Base-by-base conservation (phyloP, 2,329 filamentous ascomycete species). In the Cladophialophora exuberans region DNA sequence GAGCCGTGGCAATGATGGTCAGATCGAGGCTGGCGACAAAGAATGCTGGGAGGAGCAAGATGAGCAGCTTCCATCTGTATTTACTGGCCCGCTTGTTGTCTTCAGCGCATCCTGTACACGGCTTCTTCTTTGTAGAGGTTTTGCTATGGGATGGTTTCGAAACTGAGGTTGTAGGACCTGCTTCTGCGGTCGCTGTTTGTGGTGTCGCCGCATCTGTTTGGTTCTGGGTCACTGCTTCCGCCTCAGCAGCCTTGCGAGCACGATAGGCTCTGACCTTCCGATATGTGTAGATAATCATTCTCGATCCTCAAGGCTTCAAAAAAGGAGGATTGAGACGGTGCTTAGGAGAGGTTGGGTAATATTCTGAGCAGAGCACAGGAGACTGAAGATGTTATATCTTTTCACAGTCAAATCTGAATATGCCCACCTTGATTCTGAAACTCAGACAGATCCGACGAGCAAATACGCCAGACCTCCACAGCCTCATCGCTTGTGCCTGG, bases 11-110 rank as follows among this genome's bases (percentile, higher is more conserved):
- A 9, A 85, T 75, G 35, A 88, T 85, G 0, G 85, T 88, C 1
- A 82, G 73, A 65, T 89, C 85, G 1, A 88, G 74, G 2, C 82
- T 79, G 54, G 85, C 80, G 0, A 87, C 74, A 6, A 82, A 78
- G 64, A 82, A 87, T 0, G 85, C 85, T 2, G 83, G 70, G 4
- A 83, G 67, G 0, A 88, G 73, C 2, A 84, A 83, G 1, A 79
- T 55, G 33, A 87, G 78, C 9, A 88, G 67, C 64, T 81, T 87
- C 76, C 75, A 81, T 46, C 84, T 75, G 64, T 86, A 77, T 39
- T 69, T 70, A n/a, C 68, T 66, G 25, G 65, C 62, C 11, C 66
- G 55, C 30, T 64, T 68, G 45, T 70, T 71, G 42, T 75, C 66
- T 41, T 69, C 54, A 45, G 66, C 65, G 54, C 70, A 71, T 41